Base-by-base conservation (phyloP, 176 grass and related monocot species). In the Miscanthus lutarioriparius region DNA sequence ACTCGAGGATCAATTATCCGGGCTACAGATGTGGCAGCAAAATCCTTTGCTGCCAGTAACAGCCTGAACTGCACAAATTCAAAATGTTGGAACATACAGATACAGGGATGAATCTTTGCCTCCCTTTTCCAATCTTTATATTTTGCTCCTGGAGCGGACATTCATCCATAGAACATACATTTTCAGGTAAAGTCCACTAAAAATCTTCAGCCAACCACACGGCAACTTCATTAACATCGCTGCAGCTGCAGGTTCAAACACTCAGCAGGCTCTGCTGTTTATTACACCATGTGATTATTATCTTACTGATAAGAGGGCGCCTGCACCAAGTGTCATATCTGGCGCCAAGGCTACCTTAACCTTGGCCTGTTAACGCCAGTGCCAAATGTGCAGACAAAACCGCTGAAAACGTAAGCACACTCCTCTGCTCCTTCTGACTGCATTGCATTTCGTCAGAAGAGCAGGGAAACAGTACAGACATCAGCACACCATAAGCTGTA, bases 381-480 rank as follows among this genome's bases (percentile, higher is more conserved):
- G 69, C 64, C 76, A 91, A 76, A 37, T 80, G 72, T 47, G 83
- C 19, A 64, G 84, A 85, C 0, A 56, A 79, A 32, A 70, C 73
- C 33, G 66, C 80, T 63, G 63, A 80, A 28, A 86, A 70, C 70
- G 84, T 56, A 74, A 63, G 0, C 87, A 81, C 79, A 56, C 79
- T 72, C 80, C 73, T 83, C 74, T 83, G 65, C 74, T 54, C 7
- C 54, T 83, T 28, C 35, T 62, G 80, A 79, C 63, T 9, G 23
- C 83, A 64, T 28, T 64, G 13, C 72, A 56, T 65, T 78, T 82
- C 72, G 20, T 78, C 79, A 82, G 26, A 82, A 66, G 25, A 44
- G 65, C 88, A 82, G 83, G 78, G 17, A 76, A 85, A 76, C 35
- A 20, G 17, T 7, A 75, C n/a, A 64, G 61, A 62, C 32, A 75